Evolutionary conservation across 305 asterid genomes (phyloP), one percentile per base, ranked within the genome.

Genomic region (Rubia peregrina): DNA sequence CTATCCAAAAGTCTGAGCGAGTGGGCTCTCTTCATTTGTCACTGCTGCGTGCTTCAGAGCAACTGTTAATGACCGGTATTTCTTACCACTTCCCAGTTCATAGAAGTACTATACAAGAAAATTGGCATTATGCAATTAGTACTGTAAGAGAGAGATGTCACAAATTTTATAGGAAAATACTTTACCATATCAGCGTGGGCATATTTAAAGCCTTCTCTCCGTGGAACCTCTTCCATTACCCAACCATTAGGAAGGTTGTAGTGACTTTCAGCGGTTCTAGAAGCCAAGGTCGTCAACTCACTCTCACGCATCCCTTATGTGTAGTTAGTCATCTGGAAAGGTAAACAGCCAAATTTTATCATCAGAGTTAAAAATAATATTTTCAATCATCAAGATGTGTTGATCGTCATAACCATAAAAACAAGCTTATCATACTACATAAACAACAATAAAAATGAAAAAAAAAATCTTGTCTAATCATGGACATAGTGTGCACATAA

Each of bases 221-320:
- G 91, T 36, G 88, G 92, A 62, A 86, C 87, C 78, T 85, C 84
- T 81, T 88, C 91, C 69, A 92, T 82, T 53, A 88, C 68, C 98
- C 96, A 88, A 68, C 96, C 98, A 74, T 90, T 90, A 2, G 96
- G 96, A 73, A 90, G 86, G 60, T 74, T 64, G 67, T 46, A 33
- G 12, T 77, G 82, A 26, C 86, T 73, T 48, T 56, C 22, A 11
- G 62, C 73, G 61, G 81, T 75, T 65, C 68, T 51, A 10, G 80
- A 72, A 49, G 78, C 49, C 63, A 78, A 81, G 26, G 79, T 78
- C 16, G 81, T 84, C 76, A 78, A 70, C 56, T 83, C 67, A 49
- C 41, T 76, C 76, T 38, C 66, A 73, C 73, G 66, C 61, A 75
- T 82, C 48, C 73, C 75, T 22, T 78, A 73, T 67, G 80, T 76